Base-by-base conservation (phyloP, 2,329 filamentous ascomycete species). In the Gnomoniopsis sp. region DNA sequence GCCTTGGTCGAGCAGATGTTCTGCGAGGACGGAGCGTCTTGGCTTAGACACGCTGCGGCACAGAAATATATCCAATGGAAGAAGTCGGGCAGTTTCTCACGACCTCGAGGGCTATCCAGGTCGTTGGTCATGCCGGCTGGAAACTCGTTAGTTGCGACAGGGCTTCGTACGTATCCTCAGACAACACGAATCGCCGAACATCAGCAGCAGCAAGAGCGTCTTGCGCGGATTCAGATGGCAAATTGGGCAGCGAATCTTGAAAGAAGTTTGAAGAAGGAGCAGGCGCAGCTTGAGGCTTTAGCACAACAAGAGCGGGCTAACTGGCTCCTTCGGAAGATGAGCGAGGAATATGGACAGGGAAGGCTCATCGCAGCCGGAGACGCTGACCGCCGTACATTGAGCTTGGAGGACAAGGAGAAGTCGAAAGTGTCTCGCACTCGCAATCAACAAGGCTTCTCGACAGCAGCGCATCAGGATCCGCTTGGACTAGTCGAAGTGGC, bases 171-270 rank as follows among this genome's bases (percentile, higher is more conserved):
- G n/a, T 84, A 85, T 65, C 79, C 85, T 6, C 75, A 90, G 51
- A 82, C 86, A 6, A 78, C 85, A 57, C 41, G 8, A 11, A 77
- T 88, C 55, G 76, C 81, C 43, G 83, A 73, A 51, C 67, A 73
- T 62, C 65, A 68, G 15, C 65, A 69, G 57, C 66, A 68, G 33
- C 70, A 75, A 30, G 69, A 72, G 51, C 66, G 68, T 10, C 65
- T 71, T 14, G 70, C 72, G 2, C 74, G 72, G 55, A 79, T 93
- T n/a, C 81, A 88, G 7, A 79, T 96, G 19, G 89, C 88, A 1
- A 89, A 88, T 68, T 96, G 91, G 91, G 91, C 91, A 0, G 82
- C 86, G 8, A 89, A 95, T 65, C 78, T 96, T 0, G 90, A 96
- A 69, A 84, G 85, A 57, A 91, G 88, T 67, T 77, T 95, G 1